Base-by-base conservation (phyloP, 2,329 filamentous ascomycete genomes). In the Aspergillus calidoustus region DNA sequence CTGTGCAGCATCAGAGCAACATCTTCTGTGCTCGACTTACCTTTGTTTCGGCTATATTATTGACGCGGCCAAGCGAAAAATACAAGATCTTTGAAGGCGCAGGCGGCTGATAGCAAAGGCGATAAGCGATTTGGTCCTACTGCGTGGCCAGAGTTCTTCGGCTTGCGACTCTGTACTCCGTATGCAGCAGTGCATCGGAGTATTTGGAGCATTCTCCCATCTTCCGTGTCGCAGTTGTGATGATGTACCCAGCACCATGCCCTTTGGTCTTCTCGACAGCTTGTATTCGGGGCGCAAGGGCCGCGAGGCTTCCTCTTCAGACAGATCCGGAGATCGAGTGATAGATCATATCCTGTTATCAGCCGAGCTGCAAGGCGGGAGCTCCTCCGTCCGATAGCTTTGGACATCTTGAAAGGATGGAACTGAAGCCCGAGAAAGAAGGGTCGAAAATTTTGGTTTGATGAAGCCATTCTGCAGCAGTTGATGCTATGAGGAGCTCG, bases 291-390 rank as follows among this genome's bases (percentile, higher is more conserved):
- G 59, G 55, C 23, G 28, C 41, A 30, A 49, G 44, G 49, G 54
- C 43, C 48, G 41, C 57, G 28, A 17, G 31, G 19, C 4, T 13
- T 53, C 44, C 31, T 57, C 54, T 51, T 46, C 44, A 55, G 51
- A 50, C 28, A 47, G 22, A 50, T 28, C 19, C 38, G 9, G 55
- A 50, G 28, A 57, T 44, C 41, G 30, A 55, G 49, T 67, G 65
- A 68, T 57, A 63, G 60, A 61, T 68, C 66, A 60, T 61, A 67
- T 63, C 54, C 58, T 54, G 60, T 30, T 54, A 57, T 65, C 57
- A 59, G 66, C 54, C 54, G 55, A 65, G 50, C 54, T 64, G 60
- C 54, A 61, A 60, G 53, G 56, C 48, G 25, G 19, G 57, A 61
- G 51, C 43, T 64, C 55, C 62, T 57, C 44, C 56, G 57, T 43